Evolutionary conservation across 2,329 filamentous ascomycete genomes (phyloP).

Genomic region (Huntiella abstrusa): DNA sequence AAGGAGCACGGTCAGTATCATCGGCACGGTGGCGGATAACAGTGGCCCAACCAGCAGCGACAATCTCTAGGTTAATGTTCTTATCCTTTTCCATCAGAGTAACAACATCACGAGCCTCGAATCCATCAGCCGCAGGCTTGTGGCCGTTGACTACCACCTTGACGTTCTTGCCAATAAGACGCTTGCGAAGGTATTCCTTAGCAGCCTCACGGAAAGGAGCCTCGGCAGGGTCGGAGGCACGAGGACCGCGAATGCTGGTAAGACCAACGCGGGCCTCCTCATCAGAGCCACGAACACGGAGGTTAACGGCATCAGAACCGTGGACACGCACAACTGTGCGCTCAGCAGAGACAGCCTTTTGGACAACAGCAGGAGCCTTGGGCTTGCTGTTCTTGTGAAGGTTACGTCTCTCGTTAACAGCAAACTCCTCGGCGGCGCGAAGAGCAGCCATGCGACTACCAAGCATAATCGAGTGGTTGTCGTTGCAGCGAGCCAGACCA

Average conservation of each 20-base stretch:
- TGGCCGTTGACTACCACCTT: slow-evolving; percentile 77
- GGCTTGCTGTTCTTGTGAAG: slow-evolving; percentile 47
- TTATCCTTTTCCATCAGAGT: slow-evolving; percentile 70
- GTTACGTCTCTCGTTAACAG: slow-evolving; percentile 57
- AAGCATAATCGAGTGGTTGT: slow-evolving; percentile 86
- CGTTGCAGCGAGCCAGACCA: slow-evolving; percentile 78
- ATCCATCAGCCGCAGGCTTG: slow-evolving; percentile 74
- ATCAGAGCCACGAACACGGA: slow-evolving; percentile 64
- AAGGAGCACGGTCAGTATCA: slow-evolving; percentile 79
- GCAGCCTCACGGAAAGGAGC: slow-evolving; percentile 79
- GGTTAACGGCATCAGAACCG: slow-evolving; percentile 59
- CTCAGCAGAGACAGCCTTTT: slow-evolving; percentile 58
- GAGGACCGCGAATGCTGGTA: slow-evolving; percentile 87
- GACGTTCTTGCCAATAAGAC: slow-evolving; percentile 88
- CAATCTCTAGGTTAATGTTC: slow-evolving; percentile 66
- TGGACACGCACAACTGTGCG: slow-evolving; percentile 76
- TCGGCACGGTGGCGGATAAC: slow-evolving; percentile 92
- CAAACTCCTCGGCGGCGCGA: slow-evolving; percentile 69
- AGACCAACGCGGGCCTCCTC: slow-evolving; percentile 78
- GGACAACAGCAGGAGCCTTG: slow-evolving; percentile 55
- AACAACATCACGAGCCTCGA: slow-evolving; percentile 85
- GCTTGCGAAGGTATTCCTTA: slow-evolving; percentile 90
- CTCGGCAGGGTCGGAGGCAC: slow-evolving; percentile 69
- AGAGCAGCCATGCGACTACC: slow-evolving; percentile 74
- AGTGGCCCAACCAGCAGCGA: slow-evolving; percentile 85